These are phyloP conservation scores for Striga hermonthica DNA, from an alignment of 305 asterid genomes.

Conservation along the genomic window DNA sequence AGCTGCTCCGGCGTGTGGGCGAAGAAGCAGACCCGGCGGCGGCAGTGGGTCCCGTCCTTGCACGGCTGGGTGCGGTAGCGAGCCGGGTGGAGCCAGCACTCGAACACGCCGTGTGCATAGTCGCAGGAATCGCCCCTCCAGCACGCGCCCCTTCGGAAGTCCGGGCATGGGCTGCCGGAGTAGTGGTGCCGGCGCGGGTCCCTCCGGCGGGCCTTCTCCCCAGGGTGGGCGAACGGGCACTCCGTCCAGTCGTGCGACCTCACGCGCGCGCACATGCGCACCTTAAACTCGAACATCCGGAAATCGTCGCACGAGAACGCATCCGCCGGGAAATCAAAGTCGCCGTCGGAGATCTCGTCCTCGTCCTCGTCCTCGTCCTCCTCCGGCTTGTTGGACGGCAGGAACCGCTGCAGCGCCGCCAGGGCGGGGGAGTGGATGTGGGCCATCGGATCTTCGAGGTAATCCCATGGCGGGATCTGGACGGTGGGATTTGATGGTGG, in stretches of 20 bases:
- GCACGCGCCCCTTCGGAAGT: slow-evolving; percentile 68
- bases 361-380: slow-evolving; percentile 28
- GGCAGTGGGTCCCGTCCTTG: slow-evolving; percentile 46
- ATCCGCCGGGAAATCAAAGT: slow-evolving; percentile 62
- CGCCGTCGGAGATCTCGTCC: slow-evolving; percentile 36
- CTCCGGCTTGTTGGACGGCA: slow-evolving; percentile 44
- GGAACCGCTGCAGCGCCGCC: slow-evolving; percentile 65
- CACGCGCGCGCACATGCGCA: slow-evolving; percentile 69
- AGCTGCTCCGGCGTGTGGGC: slow-evolving; percentile 8
- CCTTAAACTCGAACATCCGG: slow-evolving; percentile 71
- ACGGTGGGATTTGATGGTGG: slow-evolving; percentile 52
- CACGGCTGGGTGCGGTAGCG: slow-evolving; percentile 71
- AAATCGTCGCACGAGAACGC: slow-evolving; percentile 69
- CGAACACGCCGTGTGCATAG: slow-evolving; percentile 76
- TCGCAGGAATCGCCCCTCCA: slow-evolving; percentile 56
- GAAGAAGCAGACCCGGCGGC: slow-evolving; percentile 6
- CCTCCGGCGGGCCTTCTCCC: slow-evolving; percentile 74
- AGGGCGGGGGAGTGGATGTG: slow-evolving; percentile 49
- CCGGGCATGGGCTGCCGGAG: slow-evolving; percentile 77
- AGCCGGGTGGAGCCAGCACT: slow-evolving; percentile 83
- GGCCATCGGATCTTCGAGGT: slow-evolving; percentile 47
- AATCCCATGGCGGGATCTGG: slow-evolving; percentile 58
- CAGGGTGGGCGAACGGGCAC: slow-evolving; percentile 81
- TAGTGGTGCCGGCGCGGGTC: slow-evolving; percentile 57
- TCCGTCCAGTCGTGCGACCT: slow-evolving; percentile 84